Evolutionary conservation across 441 rosid species (phyloP).

Genomic region (Erysimum cheiri): DNA sequence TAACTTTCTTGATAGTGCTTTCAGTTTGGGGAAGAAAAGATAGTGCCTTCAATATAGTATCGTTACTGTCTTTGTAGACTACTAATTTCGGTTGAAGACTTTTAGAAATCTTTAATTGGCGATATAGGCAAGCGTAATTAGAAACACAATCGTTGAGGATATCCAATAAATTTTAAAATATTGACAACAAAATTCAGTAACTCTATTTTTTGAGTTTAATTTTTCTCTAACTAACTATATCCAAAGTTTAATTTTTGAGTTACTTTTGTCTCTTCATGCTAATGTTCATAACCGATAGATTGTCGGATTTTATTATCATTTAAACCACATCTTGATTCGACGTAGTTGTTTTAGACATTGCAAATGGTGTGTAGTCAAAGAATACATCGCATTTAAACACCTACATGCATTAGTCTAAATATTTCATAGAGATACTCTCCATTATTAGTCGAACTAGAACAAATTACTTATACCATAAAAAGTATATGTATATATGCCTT

Average conservation of each 20-base stretch:
- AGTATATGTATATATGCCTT: not conserved
- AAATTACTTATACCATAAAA: not conserved
- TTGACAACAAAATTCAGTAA: not conserved
- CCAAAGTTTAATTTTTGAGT: too few relatives aligned
- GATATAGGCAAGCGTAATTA: not conserved
- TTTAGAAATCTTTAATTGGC: not conserved
- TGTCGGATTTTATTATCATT: not conserved
- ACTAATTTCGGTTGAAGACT: constrained; percentile 1
- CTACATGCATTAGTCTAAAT: not conserved
- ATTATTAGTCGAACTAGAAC: not conserved
- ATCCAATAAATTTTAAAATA: not conserved
- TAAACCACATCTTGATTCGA: not conserved
- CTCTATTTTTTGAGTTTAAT: too few relatives aligned
- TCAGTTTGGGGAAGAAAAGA: not conserved
- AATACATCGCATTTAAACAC: not conserved
- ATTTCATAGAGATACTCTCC: not conserved
- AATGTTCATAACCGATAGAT: not conserved
- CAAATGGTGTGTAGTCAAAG: not conserved
- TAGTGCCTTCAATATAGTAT: not conserved
- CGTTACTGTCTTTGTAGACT: constrained; percentile 1
- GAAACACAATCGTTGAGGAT: not conserved
- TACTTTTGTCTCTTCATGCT: not conserved
- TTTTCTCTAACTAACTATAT: too few relatives aligned
- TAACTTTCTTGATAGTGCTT: not conserved
- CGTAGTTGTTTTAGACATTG: not conserved